Base-by-base conservation (phyloP, 2,329 filamentous ascomycete genomes). In the Akanthomyces uredinophilus region DNA sequence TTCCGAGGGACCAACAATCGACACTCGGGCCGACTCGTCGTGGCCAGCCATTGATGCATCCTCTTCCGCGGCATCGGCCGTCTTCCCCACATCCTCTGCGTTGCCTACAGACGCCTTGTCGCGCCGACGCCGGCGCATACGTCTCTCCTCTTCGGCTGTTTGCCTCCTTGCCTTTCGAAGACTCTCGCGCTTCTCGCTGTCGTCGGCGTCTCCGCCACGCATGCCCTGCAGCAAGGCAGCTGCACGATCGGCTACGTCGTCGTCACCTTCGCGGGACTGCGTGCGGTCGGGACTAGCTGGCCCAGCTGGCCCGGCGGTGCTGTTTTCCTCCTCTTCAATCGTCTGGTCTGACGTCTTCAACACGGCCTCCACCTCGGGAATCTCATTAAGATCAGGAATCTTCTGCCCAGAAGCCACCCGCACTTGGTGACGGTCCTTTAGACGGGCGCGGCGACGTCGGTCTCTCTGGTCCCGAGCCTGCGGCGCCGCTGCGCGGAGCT, bases 401-500 rank as follows among this genome's bases (percentile, higher is more conserved):
- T 94, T 85, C 70, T 96, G 92, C 10, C 93, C 94, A 20, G 89
- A 94, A 18, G 94, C 92, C 58, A 97, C 85, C 64, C 94, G 90
- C 37, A 95, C 90, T 76, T 96, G 91, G 71, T 97, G 92, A 32
- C 88, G 84, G 71, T 96, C 93, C 83, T 96, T 96, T 68, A 98
- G 83, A 60, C 94, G 84, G 44, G 93, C 92, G 67, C 94, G 86
- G 63, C 94, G 86, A 65, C 95, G 87, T 68, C 92, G 87, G 74
- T 98, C 95, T 70, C 94, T 86, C 74, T 96, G 90, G 73, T 97
- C 93, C 73, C 91, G 84, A 32, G 91, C 86, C 77, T 96, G 91
- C 35, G 95, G 94, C 61, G 93, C 94, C 1, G 95, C 95, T 61
- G 92, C 93, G 63, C 95, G 89, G 61, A 99, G 80, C 77, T 98